Percentiles rank a stretch among this genome's conserved stretches.
Evolutionary conservation across 768 basidiomycete genomes (phyloP).

Genomic region (Collybia nuda): DNA sequence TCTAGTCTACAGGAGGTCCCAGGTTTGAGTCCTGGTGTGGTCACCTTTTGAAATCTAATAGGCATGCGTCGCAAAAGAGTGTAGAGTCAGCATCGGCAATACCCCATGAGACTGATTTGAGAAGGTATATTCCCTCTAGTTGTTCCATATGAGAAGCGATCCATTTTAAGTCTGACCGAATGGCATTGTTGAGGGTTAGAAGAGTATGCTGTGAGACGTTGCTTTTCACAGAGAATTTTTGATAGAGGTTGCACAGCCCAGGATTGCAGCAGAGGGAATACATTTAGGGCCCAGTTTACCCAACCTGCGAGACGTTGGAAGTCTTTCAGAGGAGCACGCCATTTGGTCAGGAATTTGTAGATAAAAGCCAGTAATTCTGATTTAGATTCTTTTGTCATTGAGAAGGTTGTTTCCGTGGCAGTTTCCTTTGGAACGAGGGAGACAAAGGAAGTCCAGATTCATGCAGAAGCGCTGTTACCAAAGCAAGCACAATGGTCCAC

Average conservation of each 20-base stretch:
- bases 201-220: neutral
- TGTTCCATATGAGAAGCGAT: neutral
- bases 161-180: neutral
- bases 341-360: constrained; percentile 6
- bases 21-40: no score
- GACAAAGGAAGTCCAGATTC: constrained; percentile 24
- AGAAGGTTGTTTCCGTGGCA: no score
- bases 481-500: constrained; percentile 33
- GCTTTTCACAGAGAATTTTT: neutral
- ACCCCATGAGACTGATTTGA: neutral
- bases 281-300: constrained; percentile 40
- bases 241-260: neutral
- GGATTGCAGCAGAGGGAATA: constrained; percentile 23
- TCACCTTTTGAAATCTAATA: no score
- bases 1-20: no score
- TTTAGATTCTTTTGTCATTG: constrained; percentile 25
- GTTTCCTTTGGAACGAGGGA: no score
- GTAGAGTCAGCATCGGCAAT: constrained; percentile 12
- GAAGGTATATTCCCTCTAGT: neutral
- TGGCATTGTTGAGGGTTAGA: neutral
- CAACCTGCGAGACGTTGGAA: constrained; percentile 28
- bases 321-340: neutral
- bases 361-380: constrained; percentile 13
- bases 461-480: constrained; percentile 23
- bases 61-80: constrained; percentile 10